These are phyloP conservation scores for Colletotrichum plurivorum DNA, from an alignment of 2,329 filamentous ascomycete genomes.

Conservation along the genomic window DNA sequence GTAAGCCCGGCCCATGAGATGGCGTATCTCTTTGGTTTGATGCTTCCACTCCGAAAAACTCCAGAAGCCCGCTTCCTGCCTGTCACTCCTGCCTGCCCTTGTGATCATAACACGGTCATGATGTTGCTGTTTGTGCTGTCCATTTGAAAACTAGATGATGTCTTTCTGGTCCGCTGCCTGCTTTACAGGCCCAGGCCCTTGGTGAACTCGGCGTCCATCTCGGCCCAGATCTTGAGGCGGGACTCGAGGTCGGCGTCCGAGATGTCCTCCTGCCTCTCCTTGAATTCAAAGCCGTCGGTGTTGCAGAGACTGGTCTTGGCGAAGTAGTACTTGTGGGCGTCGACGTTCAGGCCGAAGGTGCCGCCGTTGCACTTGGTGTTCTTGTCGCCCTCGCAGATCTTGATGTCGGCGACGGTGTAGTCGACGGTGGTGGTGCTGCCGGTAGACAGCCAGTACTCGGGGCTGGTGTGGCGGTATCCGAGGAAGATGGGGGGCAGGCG, in stretches of 20 bases:
- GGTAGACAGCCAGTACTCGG: slow-evolving; percentile 75
- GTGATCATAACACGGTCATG: slow-evolving; percentile 21
- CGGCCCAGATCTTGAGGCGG: slow-evolving; percentile 53
- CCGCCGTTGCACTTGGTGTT: slow-evolving; percentile 67
- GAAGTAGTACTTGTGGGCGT: slow-evolving; percentile 66
- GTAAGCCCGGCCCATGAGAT: background rate
- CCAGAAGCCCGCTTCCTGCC: slow-evolving; percentile 30
- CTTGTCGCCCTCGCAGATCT: slow-evolving; percentile 63
- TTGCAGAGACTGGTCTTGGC: slow-evolving; percentile 57
- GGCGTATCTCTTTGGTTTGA: slow-evolving; percentile 10
- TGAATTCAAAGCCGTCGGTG: slow-evolving; percentile 41
- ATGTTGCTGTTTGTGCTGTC: background rate
- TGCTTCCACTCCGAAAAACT: slow-evolving; percentile 19
- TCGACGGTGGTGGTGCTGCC: slow-evolving; percentile 50
- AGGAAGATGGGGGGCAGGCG: slow-evolving; percentile 73
- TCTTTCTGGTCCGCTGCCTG: background rate
- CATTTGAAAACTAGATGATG: background rate
- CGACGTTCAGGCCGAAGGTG: slow-evolving; percentile 58
- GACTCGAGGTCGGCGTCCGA: slow-evolving; percentile 55
- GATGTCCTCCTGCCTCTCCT: slow-evolving; percentile 37
- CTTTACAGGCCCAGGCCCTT: slow-evolving; percentile 5
- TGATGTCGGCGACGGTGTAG: slow-evolving; percentile 57
- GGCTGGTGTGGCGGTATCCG: slow-evolving; percentile 76
- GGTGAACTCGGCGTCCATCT: slow-evolving; percentile 50
- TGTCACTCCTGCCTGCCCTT: slow-evolving; percentile 9